These are phyloP conservation scores for Alternaria conjuncta DNA, from an alignment of 2,329 filamentous ascomycete species.

Conservation along the genomic window DNA sequence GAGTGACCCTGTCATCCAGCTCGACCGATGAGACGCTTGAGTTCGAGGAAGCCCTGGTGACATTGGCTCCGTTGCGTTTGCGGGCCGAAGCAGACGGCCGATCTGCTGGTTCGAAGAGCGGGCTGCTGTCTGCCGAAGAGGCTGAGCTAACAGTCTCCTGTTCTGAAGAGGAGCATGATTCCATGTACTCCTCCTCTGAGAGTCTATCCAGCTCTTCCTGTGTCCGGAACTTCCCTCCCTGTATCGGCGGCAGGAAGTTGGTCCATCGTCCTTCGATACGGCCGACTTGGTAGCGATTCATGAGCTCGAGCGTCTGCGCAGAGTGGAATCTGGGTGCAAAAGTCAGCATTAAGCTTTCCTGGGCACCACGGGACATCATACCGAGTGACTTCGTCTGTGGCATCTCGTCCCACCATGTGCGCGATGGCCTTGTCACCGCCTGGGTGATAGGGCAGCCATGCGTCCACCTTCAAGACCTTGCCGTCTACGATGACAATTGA, in stretches of 20 bases:
- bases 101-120: conserved; percentile 64
- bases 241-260: conserved; percentile 90
- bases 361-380: conserved; percentile 55
- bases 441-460: conserved; percentile 88
- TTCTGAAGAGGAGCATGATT: conserved; percentile 27
- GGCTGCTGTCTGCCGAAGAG: conserved; percentile 64
- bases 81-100: conserved; percentile 40
- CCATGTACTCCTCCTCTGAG: conserved; percentile 45
- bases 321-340: conserved; percentile 75
- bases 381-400: conserved; percentile 92
- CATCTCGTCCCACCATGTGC: conserved; percentile 94
- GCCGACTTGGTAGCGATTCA: conserved; percentile 85
- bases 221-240: conserved; percentile 78
- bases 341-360: conserved; percentile 7
- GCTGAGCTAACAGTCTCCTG: conserved; percentile 39
- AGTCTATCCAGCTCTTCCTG: conserved; percentile 49
- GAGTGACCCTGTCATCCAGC: conserved; percentile 46
- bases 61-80: conserved; percentile 49
- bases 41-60: conserved; percentile 57
- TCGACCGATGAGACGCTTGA: conserved; percentile 66
- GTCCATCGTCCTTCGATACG: conserved; percentile 79
- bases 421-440: conserved; percentile 89
- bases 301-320: conserved; percentile 72
- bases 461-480: conserved; percentile 83
- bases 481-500: conserved; percentile 81